A percentile compares a stretch with the other conserved stretches of the same genome.
These are phyloP conservation scores for Penicillium digitatum DNA, from an alignment of 2,329 filamentous ascomycete species.

Conservation along the genomic window DNA sequence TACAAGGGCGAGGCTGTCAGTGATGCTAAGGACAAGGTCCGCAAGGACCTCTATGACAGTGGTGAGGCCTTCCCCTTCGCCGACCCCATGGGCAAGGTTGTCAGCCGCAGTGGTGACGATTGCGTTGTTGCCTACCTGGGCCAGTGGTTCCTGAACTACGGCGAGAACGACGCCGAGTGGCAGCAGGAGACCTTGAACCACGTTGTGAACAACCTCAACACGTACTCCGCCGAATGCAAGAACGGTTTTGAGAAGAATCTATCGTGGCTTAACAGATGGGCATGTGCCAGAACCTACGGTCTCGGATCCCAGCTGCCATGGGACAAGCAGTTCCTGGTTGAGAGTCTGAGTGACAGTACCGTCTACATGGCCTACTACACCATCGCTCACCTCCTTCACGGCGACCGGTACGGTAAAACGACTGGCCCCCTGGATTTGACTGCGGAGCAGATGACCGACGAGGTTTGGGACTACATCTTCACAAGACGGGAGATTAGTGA, in stretches of 20 bases:
- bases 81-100: constrained; percentile 85
- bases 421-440: constrained; percentile 65
- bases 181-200: constrained; percentile 69
- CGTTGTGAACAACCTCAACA: constrained; percentile 70
- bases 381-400: constrained; percentile 64
- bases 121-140: constrained; percentile 91
- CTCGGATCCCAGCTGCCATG: constrained; percentile 92
- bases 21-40: constrained; percentile 79
- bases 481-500: constrained; percentile 67
- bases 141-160: constrained; percentile 98
- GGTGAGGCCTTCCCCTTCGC: constrained; percentile 85
- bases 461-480: constrained; percentile 96
- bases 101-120: constrained; percentile 84
- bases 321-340: constrained; percentile 86
- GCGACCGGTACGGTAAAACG: constrained; percentile 77
- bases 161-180: constrained; percentile 76
- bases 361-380: constrained; percentile 71
- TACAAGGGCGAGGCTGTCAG: constrained; percentile 85
- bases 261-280: constrained; percentile 93
- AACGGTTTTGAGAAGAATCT: constrained; percentile 80
- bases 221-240: constrained; percentile 72
- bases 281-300: constrained; percentile 85
- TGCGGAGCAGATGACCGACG: constrained; percentile 85
- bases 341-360: constrained; percentile 86
- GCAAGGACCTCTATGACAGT: constrained; percentile 69